Conservation (phyloP, 192 early-diverging fungal genomes). For the Endogone sp. region DNA sequence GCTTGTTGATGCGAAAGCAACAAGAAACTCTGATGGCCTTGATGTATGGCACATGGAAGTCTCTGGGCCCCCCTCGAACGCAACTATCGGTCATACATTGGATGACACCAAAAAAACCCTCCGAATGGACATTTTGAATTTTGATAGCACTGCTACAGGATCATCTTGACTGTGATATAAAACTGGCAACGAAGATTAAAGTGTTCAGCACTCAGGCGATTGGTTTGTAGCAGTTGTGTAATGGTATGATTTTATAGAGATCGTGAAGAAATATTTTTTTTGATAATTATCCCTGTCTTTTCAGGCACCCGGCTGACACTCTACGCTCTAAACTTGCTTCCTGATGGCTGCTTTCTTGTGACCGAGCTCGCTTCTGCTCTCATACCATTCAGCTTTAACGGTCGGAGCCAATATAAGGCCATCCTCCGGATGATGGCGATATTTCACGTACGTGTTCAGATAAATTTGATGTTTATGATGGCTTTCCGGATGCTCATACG, state of each 20-base stretch:
- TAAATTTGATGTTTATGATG: not conserved
- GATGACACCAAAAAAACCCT: slow-evolving; percentile 10
- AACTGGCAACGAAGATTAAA: slow-evolving; percentile 12
- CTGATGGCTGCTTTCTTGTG: slow-evolving; percentile 11
- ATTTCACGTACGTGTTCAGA: slow-evolving; percentile 11
- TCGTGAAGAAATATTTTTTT: slow-evolving; percentile 5
- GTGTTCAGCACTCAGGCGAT: slow-evolving; percentile 15
- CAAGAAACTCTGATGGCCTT: slow-evolving; percentile 10
- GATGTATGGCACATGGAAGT: slow-evolving; percentile 20
- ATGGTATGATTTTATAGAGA: not conserved
- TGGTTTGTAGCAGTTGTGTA: slow-evolving; percentile 3
- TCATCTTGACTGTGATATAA: slow-evolving; percentile 9
- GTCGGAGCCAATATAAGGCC: slow-evolving; percentile 10
- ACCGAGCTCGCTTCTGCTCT: slow-evolving; percentile 14
- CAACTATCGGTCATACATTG: slow-evolving; percentile 8
- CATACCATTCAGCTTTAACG: slow-evolving; percentile 15
- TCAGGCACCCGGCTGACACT: slow-evolving; percentile 15
- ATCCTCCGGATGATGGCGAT: slow-evolving; percentile 11
- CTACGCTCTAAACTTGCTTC: slow-evolving; percentile 9
- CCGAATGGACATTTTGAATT: slow-evolving; percentile 12
- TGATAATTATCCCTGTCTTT: slow-evolving; percentile 14
- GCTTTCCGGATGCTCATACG: not conserved
- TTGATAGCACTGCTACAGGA: slow-evolving; percentile 2
- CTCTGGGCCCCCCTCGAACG: slow-evolving; percentile 1
- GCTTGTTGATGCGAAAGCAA: slow-evolving; percentile 10